These are phyloP conservation scores for Elsinoe fawcettii DNA, from an alignment of 2,329 filamentous ascomycete species.

Conservation along the genomic window DNA sequence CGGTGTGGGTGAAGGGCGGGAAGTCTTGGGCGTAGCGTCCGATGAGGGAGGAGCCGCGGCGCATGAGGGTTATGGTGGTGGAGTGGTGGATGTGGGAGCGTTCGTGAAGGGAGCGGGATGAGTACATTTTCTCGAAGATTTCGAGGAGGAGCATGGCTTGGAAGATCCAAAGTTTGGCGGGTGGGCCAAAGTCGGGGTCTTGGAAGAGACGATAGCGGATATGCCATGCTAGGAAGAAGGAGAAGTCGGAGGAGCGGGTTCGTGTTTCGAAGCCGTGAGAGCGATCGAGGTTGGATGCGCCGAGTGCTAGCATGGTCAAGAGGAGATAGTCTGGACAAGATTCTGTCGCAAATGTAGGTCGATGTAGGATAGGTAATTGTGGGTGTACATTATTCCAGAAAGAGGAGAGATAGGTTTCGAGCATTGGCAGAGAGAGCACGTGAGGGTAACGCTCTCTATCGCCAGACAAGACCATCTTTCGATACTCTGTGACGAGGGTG, in stretches of 20 bases:
- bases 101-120: conserved; percentile 83
- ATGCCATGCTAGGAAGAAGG: conserved; percentile 87
- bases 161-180: conserved; percentile 93
- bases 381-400: conserved; percentile 95
- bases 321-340: conserved; percentile 77
- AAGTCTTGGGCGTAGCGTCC: conserved; percentile 79
- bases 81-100: conserved; percentile 94
- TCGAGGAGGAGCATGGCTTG: conserved; percentile 84
- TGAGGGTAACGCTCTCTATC: conserved; percentile 57
- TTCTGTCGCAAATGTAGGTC: conserved; percentile 85
- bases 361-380: conserved; percentile 88
- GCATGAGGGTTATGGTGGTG: conserved; percentile 91
- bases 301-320: conserved; percentile 84
- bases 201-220: conserved; percentile 95
- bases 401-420: conserved; percentile 87
- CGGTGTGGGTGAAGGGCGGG: conserved; percentile 60
- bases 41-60: conserved; percentile 81
- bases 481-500: conserved; percentile 63
- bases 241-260: conserved; percentile 69
- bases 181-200: conserved; percentile 79
- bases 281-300: conserved; percentile 81
- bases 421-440: conserved; percentile 78
- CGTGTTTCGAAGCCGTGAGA: conserved; percentile 66
- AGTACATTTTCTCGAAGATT: conserved; percentile 97
- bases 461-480: conserved; percentile 70